These are phyloP conservation scores for Leptographium radiaticola DNA, from an alignment of 2,329 filamentous ascomycete genomes.

Conservation along the genomic window DNA sequence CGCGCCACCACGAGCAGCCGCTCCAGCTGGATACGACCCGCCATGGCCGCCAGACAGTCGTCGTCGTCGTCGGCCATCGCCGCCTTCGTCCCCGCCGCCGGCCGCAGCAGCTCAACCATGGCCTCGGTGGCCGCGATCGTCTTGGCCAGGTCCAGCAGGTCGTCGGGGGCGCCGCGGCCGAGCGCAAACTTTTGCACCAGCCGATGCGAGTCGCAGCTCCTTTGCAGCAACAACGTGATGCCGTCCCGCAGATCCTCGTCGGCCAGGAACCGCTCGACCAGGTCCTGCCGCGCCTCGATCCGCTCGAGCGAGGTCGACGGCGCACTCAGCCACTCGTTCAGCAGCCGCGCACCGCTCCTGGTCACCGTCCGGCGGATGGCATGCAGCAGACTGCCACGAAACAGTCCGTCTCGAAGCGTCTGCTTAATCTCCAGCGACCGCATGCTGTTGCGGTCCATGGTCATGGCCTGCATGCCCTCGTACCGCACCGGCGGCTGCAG, in stretches of 20 bases:
- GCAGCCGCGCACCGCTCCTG: conserved; percentile 73
- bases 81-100: conserved; percentile 6
- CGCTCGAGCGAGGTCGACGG: conserved; percentile 76
- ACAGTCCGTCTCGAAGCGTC: conserved; percentile 67
- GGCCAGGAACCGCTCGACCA: conserved; percentile 63
- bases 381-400: conserved; percentile 77
- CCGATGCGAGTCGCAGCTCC: conserved; percentile 75
- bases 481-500: conserved; percentile 71
- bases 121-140: conserved; percentile 65
- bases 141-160: conserved; percentile 68
- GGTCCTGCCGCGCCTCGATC: conserved; percentile 68
- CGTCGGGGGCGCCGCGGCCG: conserved; percentile 82
- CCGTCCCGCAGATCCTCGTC: conserved; percentile 56
- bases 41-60: conserved; percentile 30
- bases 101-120: conserved; percentile 38
- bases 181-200: conserved; percentile 90
- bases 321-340: conserved; percentile 71
- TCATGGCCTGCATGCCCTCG: conserved; percentile 66
- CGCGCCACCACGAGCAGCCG: conserved; percentile 55
- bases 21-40: conserved; percentile 49
- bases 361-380: conserved; percentile 83
- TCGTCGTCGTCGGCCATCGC: neutral
- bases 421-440: conserved; percentile 78
- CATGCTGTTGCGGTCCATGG: conserved; percentile 84
- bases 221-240: conserved; percentile 53